Evolutionary conservation across 371 early-diverging fungal species (phyloP), one percentile per base, ranked within the genome.

Genomic region (Funneliformis caledonium): DNA sequence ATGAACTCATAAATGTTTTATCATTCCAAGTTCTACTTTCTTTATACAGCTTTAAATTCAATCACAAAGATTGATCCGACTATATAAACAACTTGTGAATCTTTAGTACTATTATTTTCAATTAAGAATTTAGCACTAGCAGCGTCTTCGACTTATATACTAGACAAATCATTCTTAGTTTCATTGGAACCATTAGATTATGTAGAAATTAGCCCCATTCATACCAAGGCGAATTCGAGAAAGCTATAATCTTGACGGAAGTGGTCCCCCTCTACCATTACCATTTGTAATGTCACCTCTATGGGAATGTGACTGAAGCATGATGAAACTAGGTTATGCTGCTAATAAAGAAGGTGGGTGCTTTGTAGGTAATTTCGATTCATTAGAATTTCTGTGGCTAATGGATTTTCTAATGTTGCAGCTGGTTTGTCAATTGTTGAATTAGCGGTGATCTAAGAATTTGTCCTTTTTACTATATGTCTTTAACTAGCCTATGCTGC

Each of bases 401-500:
- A 26, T 68, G 45, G 48, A 19, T 19, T n/a, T 19, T 26, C 48
- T 8, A 72, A 11, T 47, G 72, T 26, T 22, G 22, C 7, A 7
- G 48, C 48, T 4, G 45, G 45, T 12, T n/a, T 75, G n/a, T 31
- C 26, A 19, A 45, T 8, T 47, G 19, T 6, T 8, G 45, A 22
- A 19, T 31, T 22, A 48, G 56, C 56, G 73, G 50, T 73, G 73
- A 56, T 37, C 14, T 73, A 12, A 73, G 52, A n/a, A 50, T 31
- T n/a, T 52, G 33, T 52, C 73, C 82, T 88, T 12, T 85, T 83
- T 19, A 93, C 88, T 7, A 96, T 70, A 12, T 85, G 84, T 4
- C 88, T 89, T n/a, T 97, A 83, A 72, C 92, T 87, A 2, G 87
- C 83, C 78, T 93, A 92, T 2, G 96, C 95, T 2, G 89, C 88